Conservation (phyloP, 2,329 filamentous ascomycete species). For the Arthrobotrys conoides region DNA sequence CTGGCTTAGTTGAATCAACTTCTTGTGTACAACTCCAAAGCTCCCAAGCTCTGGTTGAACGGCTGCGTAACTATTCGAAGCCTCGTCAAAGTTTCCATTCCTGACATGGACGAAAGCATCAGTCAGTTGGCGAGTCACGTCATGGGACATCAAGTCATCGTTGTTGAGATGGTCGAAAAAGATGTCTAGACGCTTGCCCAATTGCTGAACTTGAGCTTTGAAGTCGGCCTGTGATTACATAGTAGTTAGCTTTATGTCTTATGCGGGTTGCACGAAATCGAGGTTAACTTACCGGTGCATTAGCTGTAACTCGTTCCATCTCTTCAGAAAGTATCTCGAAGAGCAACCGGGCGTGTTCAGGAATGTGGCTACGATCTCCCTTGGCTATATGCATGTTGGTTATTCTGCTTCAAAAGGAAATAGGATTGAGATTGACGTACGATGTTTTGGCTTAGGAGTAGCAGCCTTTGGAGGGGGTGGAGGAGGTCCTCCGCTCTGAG, state of each 20-base stretch:
- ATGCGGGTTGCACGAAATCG: neutral
- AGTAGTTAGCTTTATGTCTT: neutral
- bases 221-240: conserved; percentile 71
- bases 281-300: conserved; percentile 75
- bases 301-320: conserved; percentile 87
- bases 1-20: conserved; percentile 54
- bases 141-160: conserved; percentile 72
- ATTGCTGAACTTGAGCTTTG: conserved; percentile 92
- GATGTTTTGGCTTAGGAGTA: conserved; percentile 75
- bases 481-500: conserved; percentile 70
- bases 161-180: conserved; percentile 99
- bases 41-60: conserved; percentile 25
- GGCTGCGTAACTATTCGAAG: conserved; percentile 66
- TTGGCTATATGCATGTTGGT: conserved; percentile 69
- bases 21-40: conserved; percentile 45
- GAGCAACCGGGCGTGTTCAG: conserved; percentile 79
- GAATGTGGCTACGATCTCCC: conserved; percentile 92
- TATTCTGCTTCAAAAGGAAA: conserved; percentile 6
- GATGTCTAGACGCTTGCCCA: conserved; percentile 90
- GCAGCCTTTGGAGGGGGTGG: conserved; percentile 70
- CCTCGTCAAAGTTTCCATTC: conserved; percentile 79
- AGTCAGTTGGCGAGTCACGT: conserved; percentile 25
- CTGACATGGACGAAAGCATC: conserved; percentile 73
- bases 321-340: conserved; percentile 85
- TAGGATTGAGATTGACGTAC: conserved; percentile 67